Conservation (phyloP, 768 basidiomycete species). For the Lactarius akahatsu region DNA sequence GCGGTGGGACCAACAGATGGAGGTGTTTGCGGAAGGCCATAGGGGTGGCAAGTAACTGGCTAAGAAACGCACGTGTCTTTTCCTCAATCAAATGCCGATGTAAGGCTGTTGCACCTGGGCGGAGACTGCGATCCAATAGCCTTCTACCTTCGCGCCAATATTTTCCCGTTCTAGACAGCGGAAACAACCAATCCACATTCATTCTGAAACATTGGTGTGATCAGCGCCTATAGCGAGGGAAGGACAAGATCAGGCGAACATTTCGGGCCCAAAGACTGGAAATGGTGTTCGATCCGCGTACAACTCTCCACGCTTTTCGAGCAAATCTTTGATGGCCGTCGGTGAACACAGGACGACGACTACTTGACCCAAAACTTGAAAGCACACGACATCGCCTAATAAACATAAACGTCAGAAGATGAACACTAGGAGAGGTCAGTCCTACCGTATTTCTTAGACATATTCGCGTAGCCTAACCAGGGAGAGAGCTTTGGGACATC, state of each 20-base stretch:
- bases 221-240: background rate
- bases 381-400: conserved; percentile 10
- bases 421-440: too few relatives aligned
- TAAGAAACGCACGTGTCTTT: conserved; percentile 3
- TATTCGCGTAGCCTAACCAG: background rate
- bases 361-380: conserved; percentile 12
- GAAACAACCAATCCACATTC: background rate
- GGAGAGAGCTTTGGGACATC: conserved; percentile 1
- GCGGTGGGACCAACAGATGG: background rate
- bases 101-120: background rate
- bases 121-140: conserved; percentile 11
- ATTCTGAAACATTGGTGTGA: background rate
- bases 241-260: background rate
- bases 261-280: conserved; percentile 1
- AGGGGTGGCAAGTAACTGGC: background rate
- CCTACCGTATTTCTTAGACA: conserved; percentile 8
- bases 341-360: conserved; percentile 7
- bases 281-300: conserved; percentile 15
- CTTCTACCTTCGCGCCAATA: conserved; percentile 5
- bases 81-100: conserved; percentile 6
- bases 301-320: conserved; percentile 13
- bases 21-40: conserved; percentile 5
- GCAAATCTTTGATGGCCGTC: conserved; percentile 9
- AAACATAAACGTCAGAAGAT: background rate
- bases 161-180: background rate